Conservation (phyloP, 2,329 filamentous ascomycete species). For the Pyrenochaeta sp. region DNA sequence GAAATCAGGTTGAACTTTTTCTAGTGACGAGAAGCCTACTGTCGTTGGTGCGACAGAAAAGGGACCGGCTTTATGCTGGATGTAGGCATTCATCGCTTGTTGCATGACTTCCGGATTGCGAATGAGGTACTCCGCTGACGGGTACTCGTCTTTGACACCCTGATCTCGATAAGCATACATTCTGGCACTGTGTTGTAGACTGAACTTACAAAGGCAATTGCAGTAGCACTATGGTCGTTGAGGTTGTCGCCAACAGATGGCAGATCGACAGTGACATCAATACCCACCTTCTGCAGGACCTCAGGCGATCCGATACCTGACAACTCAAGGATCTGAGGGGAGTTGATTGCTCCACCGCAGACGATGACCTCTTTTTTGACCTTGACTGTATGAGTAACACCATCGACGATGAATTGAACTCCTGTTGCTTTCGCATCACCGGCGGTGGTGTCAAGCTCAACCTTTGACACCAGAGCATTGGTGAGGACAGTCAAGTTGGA, state of each 20-base stretch:
- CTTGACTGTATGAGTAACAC: slow-evolving; percentile 35
- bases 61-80: slow-evolving; percentile 35
- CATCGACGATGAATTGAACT: slow-evolving; percentile 49
- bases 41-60: slow-evolving; percentile 33
- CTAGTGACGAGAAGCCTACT: slow-evolving; percentile 32
- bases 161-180: slow-evolving; percentile 3
- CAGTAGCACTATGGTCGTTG: slow-evolving; percentile 42
- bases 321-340: slow-evolving; percentile 42
- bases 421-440: slow-evolving; percentile 50
- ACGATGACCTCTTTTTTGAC: slow-evolving; percentile 43
- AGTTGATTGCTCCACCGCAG: slow-evolving; percentile 35
- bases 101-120: slow-evolving; percentile 30
- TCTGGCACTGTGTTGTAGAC: background rate
- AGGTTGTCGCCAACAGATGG: slow-evolving; percentile 45
- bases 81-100: slow-evolving; percentile 37
- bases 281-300: slow-evolving; percentile 35
- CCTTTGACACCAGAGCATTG: slow-evolving; percentile 55
- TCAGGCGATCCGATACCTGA: slow-evolving; percentile 38
- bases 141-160: slow-evolving; percentile 36
- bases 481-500: slow-evolving; percentile 59
- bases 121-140: slow-evolving; percentile 32
- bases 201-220: slow-evolving; percentile 20
- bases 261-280: slow-evolving; percentile 37
- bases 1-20: slow-evolving; percentile 27
- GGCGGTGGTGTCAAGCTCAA: slow-evolving; percentile 54